Percentiles rank a stretch among this genome's conserved stretches.
Conservation (phyloP, 192 early-diverging fungal species). For the Backusella circina region DNA sequence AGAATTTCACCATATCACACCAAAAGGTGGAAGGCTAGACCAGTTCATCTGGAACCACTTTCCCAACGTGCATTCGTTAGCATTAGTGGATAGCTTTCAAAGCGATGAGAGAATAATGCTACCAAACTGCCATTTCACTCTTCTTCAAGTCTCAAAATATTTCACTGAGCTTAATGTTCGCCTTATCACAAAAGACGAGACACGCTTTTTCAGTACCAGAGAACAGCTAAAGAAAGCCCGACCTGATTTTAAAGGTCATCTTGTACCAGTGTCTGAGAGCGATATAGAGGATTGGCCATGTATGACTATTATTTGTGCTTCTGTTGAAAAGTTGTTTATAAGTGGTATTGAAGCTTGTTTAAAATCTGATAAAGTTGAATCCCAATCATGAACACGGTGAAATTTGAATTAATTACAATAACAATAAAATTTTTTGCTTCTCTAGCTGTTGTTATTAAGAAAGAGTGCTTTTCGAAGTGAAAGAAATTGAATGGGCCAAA, state of each 20-base stretch:
- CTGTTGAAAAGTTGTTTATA: background rate
- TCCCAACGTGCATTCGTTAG: background rate
- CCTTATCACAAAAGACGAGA: background rate
- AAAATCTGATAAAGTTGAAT: background rate
- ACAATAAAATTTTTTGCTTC: background rate
- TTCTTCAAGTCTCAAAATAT: background rate
- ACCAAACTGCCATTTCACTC: background rate
- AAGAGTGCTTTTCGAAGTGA: background rate
- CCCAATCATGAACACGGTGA: background rate
- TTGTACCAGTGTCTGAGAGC: background rate
- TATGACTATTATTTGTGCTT: background rate
- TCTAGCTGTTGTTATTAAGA: background rate
- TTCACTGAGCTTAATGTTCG: background rate
- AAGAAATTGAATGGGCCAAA: background rate
- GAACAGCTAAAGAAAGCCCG: background rate
- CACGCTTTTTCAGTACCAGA: background rate
- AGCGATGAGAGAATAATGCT: background rate
- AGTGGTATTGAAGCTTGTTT: background rate
- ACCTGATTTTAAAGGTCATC: background rate
- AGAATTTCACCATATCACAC: background rate
- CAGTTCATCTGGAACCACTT: background rate
- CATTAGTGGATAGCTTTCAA: background rate
- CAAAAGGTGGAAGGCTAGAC: background rate
- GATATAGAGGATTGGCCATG: background rate
- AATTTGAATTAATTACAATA: background rate